A percentile compares a stretch with the other conserved stretches of the same genome.
phyloP scores from a whole-genome alignment of 108 stramenopile genomes.

The Chaetoceros muelleri region DNA sequence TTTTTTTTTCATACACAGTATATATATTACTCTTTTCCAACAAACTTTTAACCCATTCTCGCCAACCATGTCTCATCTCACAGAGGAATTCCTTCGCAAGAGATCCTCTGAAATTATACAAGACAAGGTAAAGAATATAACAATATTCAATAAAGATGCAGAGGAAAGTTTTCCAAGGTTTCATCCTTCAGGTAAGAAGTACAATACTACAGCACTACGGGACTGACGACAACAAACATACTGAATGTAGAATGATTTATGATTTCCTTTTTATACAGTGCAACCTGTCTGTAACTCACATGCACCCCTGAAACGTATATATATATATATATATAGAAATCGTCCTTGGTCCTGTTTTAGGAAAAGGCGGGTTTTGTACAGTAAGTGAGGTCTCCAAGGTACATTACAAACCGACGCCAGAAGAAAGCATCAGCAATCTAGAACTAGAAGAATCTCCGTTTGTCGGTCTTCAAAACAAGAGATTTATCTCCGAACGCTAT shows the following conservation, averaged over 20 bases:
- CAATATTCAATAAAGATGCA: background rate
- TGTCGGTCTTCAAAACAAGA: constrained; percentile 18
- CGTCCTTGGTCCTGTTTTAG: constrained; percentile 54
- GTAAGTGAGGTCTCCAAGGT: constrained; percentile 47
- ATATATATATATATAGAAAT: constrained; percentile 39
- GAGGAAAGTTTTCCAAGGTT: background rate
- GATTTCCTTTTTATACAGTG: background rate
- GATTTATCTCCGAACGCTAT: constrained; percentile 24
- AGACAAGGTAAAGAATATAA: background rate
- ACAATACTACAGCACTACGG: background rate
- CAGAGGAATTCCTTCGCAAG: background rate
- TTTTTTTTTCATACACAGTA: no score
- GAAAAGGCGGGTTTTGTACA: constrained; percentile 74
- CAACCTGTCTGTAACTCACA: background rate
- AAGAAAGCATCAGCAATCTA: background rate
- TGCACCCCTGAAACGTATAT: background rate
- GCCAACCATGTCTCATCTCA: background rate
- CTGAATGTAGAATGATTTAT: background rate
- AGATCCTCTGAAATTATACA: background rate
- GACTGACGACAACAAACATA: no score
- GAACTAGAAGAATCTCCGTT: constrained; percentile 17
- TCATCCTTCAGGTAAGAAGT: background rate
- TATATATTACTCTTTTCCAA: no score
- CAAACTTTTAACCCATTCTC: background rate
- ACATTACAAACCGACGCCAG: constrained; percentile 13